These are phyloP conservation scores for Rhododendron mucronatum DNA, from an alignment of 148 eudicot species.

Conservation along the genomic window DNA sequence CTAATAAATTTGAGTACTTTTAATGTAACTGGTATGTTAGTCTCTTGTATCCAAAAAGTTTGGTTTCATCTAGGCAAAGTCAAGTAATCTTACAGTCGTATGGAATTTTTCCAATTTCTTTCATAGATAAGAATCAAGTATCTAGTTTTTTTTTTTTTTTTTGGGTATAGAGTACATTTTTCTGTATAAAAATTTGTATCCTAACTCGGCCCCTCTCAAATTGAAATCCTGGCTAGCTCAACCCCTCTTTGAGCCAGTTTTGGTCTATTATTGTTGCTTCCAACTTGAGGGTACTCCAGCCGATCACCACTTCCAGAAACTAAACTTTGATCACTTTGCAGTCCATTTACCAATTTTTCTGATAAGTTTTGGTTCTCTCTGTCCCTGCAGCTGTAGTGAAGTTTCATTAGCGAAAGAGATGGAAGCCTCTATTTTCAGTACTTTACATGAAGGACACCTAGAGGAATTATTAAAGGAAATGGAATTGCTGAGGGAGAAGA, in stretches of 20 bases:
- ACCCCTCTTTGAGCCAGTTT: neutral
- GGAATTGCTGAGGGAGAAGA: conserved; percentile 51
- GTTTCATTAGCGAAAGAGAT: conserved; percentile 12
- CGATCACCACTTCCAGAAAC: neutral
- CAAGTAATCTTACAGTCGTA: neutral
- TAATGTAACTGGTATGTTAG: neutral
- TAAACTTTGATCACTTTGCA: neutral
- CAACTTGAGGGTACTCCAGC: neutral
- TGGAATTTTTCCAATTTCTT: neutral
- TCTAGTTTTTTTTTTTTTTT: too few relatives aligned
- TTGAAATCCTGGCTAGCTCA: neutral
- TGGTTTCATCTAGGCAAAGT: neutral
- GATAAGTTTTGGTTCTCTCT: neutral
- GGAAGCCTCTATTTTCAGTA: neutral
- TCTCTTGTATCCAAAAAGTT: neutral
- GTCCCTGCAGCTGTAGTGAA: conserved; percentile 24
- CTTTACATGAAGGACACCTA: conserved; percentile 21
- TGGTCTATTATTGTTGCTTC: neutral
- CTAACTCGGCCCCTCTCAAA: neutral
- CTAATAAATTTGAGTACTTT: too few relatives aligned
- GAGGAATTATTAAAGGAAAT: conserved; percentile 43
- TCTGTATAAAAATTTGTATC: neutral
- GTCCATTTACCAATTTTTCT: neutral
- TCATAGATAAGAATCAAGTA: neutral
- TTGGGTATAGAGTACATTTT: neutral